Conservation (phyloP, 129 eudicot genomes). For the Flaveria bidentis region DNA sequence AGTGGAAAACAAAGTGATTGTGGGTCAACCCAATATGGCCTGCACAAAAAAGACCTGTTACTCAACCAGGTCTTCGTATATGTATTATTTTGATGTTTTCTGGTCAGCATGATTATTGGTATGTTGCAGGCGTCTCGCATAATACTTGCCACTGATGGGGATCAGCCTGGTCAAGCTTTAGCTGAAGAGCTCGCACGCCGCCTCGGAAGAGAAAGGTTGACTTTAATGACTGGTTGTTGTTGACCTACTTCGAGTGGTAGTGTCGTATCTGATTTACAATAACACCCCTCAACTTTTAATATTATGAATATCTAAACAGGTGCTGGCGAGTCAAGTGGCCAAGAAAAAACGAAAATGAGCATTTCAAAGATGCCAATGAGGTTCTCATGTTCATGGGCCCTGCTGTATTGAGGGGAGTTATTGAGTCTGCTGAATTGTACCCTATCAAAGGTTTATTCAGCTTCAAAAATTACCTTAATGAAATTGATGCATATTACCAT, state of each 20-base stretch:
- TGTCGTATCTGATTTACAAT: neutral
- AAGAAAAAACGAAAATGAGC: slow-evolving; percentile 51
- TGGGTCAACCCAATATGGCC: neutral
- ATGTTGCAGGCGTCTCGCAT: slow-evolving; percentile 76
- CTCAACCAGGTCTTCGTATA: neutral
- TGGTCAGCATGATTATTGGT: slow-evolving; percentile 2
- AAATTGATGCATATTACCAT: slow-evolving; percentile 84
- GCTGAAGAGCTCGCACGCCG: slow-evolving; percentile 98
- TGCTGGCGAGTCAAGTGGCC: slow-evolving; percentile 99
- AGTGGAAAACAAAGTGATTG: neutral
- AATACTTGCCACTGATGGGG: slow-evolving; percentile 90
- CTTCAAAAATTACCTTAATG: slow-evolving; percentile 67
- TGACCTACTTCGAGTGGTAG: slow-evolving; percentile 3
- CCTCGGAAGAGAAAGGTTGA: slow-evolving; percentile 92
- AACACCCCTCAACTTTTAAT: slow-evolving; percentile 13
- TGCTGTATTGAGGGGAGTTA: slow-evolving; percentile 55
- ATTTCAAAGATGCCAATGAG: slow-evolving; percentile 93
- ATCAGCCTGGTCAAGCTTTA: slow-evolving; percentile 89
- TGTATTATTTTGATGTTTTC: neutral
- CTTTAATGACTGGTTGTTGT: neutral
- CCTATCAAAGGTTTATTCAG: slow-evolving; percentile 84
- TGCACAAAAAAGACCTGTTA: neutral
- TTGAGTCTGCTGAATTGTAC: slow-evolving; percentile 78
- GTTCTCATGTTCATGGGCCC: slow-evolving; percentile 93
- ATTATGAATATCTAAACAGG: slow-evolving; percentile 42